phyloP scores from a whole-genome alignment of 169 alveolate genomes.

The Neospora caninum region DNA sequence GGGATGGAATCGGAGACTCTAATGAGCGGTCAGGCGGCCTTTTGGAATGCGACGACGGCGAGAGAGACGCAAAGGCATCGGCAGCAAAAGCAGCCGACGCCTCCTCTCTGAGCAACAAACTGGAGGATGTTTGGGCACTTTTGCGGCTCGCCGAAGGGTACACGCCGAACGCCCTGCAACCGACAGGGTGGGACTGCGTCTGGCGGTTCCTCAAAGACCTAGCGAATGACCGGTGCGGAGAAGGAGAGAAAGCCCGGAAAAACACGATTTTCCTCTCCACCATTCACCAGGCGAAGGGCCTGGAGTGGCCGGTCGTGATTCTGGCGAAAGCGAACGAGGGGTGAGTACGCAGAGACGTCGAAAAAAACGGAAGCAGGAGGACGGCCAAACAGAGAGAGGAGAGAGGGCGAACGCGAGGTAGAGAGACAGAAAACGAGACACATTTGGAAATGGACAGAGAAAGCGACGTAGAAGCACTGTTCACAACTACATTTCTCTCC shows the following conservation, averaged over 20 bases:
- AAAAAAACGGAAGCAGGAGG: too few species aligned
- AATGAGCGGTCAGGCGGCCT: too few species aligned
- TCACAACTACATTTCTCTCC: too few species aligned
- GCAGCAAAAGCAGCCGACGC: not conserved
- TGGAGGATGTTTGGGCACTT: slow-evolving; percentile 57
- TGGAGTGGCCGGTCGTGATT: slow-evolving; percentile 84
- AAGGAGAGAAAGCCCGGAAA: not conserved
- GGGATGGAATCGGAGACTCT: not conserved
- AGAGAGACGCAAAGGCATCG: not conserved
- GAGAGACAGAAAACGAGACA: too few species aligned
- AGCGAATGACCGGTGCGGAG: not conserved
- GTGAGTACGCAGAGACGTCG: not conserved
- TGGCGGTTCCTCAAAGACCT: slow-evolving; percentile 68
- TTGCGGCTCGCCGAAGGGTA: slow-evolving; percentile 69
- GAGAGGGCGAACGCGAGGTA: too few species aligned
- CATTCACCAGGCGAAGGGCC: slow-evolving; percentile 86
- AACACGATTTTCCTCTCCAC: slow-evolving; percentile 80
- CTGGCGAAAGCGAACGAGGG: slow-evolving; percentile 73
- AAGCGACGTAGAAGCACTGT: too few species aligned
- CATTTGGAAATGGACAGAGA: too few species aligned
- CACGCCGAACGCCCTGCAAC: slow-evolving; percentile 71
- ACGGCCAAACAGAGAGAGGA: too few species aligned
- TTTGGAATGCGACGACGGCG: not conserved
- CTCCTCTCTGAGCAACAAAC: not conserved
- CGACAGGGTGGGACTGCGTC: slow-evolving; percentile 72